Evolutionary conservation across 495 filamentous ascomycete genomes (phyloP), one percentile per base, ranked within the genome.

Genomic region (Penicillium waksmanii): DNA sequence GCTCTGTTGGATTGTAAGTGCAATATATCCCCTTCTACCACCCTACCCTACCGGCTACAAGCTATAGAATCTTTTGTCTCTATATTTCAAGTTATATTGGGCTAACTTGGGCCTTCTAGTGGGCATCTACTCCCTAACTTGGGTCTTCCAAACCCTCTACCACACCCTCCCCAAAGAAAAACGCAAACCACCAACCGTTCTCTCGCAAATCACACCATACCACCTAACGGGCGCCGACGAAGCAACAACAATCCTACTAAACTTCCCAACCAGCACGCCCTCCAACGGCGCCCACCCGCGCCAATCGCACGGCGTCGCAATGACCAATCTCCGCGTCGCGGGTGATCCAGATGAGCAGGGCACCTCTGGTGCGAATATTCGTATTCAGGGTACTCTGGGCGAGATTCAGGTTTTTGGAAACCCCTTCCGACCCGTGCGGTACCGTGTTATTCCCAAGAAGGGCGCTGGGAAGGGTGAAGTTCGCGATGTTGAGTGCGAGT

Each of bases 91-190:
- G 23, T 23, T 3, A 23, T 51, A 1, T 25, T 13, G 40, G 42
- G 43, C 19, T 47, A 53, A n/a, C 48, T n/a, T 25, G 15, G 27
- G 25, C 11, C 51, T 12, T 31, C 2, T 25, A 87, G 83, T 97
- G 64, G 94, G 90, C 9, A 88, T 98, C 66, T 96, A 97, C 75
- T 85, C 89, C 47, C 75, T 97, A 46, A 96, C 92, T 6, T 98
- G 93, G 94, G 81, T 95, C 56, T 96, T 95, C 84, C 93, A 96
- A 75, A 88, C 87, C 51, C 82, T 97, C 40, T 97, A 97, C 70
- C 89, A 93, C 71, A 80, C 85, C 27, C 84, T 92, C 35, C 87
- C 89, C 7, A 69, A 72, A n/a, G 63, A 72, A 0, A 65, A 80
- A 53, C 80, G 84, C 17, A 75, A 80, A 61, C 55, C 81, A 5